Base-by-base conservation (phyloP, 2,329 filamentous ascomycete species). In the Dactylellina drechsleri region DNA sequence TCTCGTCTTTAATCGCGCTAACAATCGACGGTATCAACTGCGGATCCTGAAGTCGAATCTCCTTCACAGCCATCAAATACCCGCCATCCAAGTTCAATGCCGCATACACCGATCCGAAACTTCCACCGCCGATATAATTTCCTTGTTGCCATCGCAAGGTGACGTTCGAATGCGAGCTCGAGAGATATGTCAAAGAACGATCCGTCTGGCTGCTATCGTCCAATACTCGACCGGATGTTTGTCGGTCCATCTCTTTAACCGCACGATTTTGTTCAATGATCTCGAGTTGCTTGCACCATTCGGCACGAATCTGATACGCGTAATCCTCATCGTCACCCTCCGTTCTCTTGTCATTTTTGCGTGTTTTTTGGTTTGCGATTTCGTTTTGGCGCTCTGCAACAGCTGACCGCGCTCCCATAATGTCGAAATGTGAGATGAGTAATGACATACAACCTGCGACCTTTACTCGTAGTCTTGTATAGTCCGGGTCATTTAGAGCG, bases 81-180 rank as follows among this genome's bases (percentile, higher is more conserved):
- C 94, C 94, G 26, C 92, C 94, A 83, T 99, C 96, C 61, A 99
- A 85, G 80, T 99, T 97, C 87, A 98, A 96, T 40, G 93, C 95
- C 40, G 93, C 93, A 80, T 99, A 99, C 10, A 99, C 95, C 62
- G 93, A 97, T 76, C 95, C 95, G 82, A 99, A 99, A 0, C 94
- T 97, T 78, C 95, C 95, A 61, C 95, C 94, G 59, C 95, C 95
- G 50, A 99, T 92, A 81, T 96, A 99, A 79, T 96, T 92, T n/a
- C 95, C 95, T 84, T 97, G 95, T 82, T 98, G 95, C 95, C 95
- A 99, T 77, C 95, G 90, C 83, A 98, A 88, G 52, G 92, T 96
- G 71, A 98, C 91, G 81, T 98, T 98, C 20, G 93, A 97, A 13
- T 94, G 92, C 47, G 92, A 96, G 0, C 94, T 95, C 1, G 93